Base-by-base conservation (phyloP, 805 yeast species). In the Isabelozyma pseudorhagii region DNA sequence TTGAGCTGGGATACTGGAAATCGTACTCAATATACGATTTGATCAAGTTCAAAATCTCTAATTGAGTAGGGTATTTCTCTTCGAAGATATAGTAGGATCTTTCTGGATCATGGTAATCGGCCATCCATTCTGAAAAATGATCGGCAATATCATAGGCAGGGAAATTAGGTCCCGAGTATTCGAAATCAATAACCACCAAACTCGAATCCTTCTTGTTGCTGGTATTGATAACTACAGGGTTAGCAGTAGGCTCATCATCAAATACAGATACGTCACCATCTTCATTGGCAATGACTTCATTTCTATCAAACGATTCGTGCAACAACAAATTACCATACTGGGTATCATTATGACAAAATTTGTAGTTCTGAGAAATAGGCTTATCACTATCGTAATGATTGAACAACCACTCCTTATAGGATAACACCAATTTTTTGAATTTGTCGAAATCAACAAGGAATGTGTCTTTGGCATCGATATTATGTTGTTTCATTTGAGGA, bases 91-190 rank as follows among this genome's bases (percentile, higher is more conserved):
- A 79, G 63, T 86, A 81, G 13, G 75, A 68, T 44, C 56, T 52
- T 15, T 75, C 71, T 0, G 84, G 80, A 56, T 83, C 81, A 61
- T 86, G 89, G 64, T 93, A 94, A 71, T 94, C 90, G 45, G 89
- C 80, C 97, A 92, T 94, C 99, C 99, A 93, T 71, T 93, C 99
- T 55, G 88, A 80, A 57, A 94, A 88, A 71, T 94, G 99, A 66
- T 94, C 92, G 11, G 92, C 92, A 49, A 94, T 81, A 64, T 94
- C 99, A 63, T 77, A 89, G 2, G 96, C 96, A 1, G 96, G 90
- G 42, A 84, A 75, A 61, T 92, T 94, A 9, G 96, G 84, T 0
- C 97, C 97, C 0, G 97, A 84, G 66, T 93, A 94, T 69, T 94
- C 99, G 66, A 94, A 94, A 66, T 94, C 99, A 61, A 94, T 94